Evolutionary conservation across 2,329 filamentous ascomycete species (phyloP), one percentile per base, ranked within the genome.

Genomic region (Xylaria sp.): DNA sequence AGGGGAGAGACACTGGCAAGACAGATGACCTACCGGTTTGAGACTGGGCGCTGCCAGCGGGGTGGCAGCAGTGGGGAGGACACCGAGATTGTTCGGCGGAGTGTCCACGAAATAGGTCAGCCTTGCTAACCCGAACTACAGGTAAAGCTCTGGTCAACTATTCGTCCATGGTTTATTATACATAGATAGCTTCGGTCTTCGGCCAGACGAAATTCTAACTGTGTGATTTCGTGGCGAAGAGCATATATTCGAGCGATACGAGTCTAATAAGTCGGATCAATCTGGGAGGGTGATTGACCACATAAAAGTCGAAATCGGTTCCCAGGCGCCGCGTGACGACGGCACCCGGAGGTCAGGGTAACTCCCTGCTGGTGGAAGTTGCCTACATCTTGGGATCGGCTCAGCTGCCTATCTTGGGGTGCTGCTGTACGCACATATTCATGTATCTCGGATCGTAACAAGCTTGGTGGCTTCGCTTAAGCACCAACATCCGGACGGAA

Each of bases 11-110:
- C 15, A 55, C 15, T n/a, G 42, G 13, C 29, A 33, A 55, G 22
- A 13, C 44, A 55, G 39, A 29, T 56, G 42, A 57, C 60, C 49
- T 63, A 60, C 64, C 39, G n/a, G 25, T 62, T 54, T 58, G 39
- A 49, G 60, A 49, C 29, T 33, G 45, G 59, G 17, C 36, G 25
- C n/a, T 44, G 58, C 51, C 54, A 50, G 55, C 38, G 38, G 15
- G 31, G 22, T 27, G 50, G 22, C 25, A 38, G 47, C 29, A 15
- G 39, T 31, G 56, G 42, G 36, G 17, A 36, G 36, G 51, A 55
- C 36, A 13, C 9, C 36, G 4, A 42, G 22, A 55, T 29, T 6
- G 53, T 20, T 36, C 22, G 22, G 36, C 15, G 5, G 15, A 25
- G n/a, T 55, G 22, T 17, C 5, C 33, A n/a, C 20, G 13, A 39